Evolutionary conservation across 345 rosid genomes (phyloP).

Genomic region (Murraya paniculata): DNA sequence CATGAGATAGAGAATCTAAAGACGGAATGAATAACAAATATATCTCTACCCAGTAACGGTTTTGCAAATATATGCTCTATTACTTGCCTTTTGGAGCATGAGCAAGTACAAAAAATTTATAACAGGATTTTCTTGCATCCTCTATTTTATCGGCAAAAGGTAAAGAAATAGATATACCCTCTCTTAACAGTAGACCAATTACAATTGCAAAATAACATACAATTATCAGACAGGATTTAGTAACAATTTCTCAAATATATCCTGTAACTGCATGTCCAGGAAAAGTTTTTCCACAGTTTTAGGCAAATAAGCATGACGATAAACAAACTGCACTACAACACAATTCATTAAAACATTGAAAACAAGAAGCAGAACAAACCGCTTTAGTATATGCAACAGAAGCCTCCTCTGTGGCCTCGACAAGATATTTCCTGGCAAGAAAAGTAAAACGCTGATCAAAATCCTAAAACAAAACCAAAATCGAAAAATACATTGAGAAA

Average conservation of each 20-base stretch:
- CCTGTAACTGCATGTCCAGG: neutral
- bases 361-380: slow-evolving; percentile 45
- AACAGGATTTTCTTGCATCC: neutral
- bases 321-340: neutral
- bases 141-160: neutral
- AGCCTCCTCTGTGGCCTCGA: slow-evolving; percentile 95
- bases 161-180: neutral
- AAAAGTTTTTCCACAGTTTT: neutral
- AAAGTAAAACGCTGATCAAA: neutral
- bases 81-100: neutral
- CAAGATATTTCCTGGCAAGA: slow-evolving; percentile 71
- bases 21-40: neutral
- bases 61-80: neutral
- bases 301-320: neutral
- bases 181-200: neutral
- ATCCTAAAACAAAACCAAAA: neutral
- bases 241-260: neutral
- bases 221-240: neutral
- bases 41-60: neutral
- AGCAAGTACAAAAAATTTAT: neutral
- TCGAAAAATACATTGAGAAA: neutral
- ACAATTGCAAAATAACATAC: neutral
- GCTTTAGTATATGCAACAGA: slow-evolving; percentile 94
- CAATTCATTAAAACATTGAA: neutral
- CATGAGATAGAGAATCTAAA: neutral